Conservation (phyloP, 108 stramenopile genomes). For the Mayamaea pseudoterrestris region DNA sequence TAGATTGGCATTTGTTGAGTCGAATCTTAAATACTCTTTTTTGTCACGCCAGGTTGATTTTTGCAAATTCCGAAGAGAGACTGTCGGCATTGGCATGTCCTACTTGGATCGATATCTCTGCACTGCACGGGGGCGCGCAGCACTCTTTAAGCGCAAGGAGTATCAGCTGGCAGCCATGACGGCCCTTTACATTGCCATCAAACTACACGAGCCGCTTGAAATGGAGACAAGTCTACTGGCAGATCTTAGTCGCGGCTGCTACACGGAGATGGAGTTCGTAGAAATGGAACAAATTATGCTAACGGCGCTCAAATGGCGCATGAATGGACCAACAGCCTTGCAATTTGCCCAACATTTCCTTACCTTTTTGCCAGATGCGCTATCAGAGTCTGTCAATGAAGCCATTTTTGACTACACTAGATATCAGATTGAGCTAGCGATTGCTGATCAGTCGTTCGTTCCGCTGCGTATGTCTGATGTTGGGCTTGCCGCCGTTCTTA, state of each 20-base stretch:
- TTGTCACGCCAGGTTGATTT: slow-evolving; percentile 19
- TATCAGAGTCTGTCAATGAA: slow-evolving; percentile 19
- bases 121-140: slow-evolving; percentile 9
- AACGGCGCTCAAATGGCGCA: slow-evolving; percentile 48
- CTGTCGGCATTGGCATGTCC: slow-evolving; percentile 26
- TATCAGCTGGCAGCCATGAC: slow-evolving; percentile 41
- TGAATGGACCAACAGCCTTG: slow-evolving; percentile 47
- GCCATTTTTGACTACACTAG: slow-evolving; percentile 48
- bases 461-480: slow-evolving; percentile 29
- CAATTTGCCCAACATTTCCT: slow-evolving; percentile 34
- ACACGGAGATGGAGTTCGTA: slow-evolving; percentile 59
- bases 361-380: slow-evolving; percentile 18
- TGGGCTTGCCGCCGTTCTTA: slow-evolving; percentile 49
- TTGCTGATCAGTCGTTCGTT: slow-evolving; percentile 41
- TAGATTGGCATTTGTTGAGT: too few relatives aligned
- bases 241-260: slow-evolving; percentile 53
- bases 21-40: neutral
- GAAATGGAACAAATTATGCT: slow-evolving; percentile 55
- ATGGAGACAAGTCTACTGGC: slow-evolving; percentile 65
- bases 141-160: slow-evolving; percentile 16
- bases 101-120: slow-evolving; percentile 25
- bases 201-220: slow-evolving; percentile 46
- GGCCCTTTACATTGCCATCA: slow-evolving; percentile 34
- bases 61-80: slow-evolving; percentile 33
- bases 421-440: slow-evolving; percentile 56